Conservation (phyloP, 2,329 filamentous ascomycete species). For the Neopestalotiopsis clavispora region DNA sequence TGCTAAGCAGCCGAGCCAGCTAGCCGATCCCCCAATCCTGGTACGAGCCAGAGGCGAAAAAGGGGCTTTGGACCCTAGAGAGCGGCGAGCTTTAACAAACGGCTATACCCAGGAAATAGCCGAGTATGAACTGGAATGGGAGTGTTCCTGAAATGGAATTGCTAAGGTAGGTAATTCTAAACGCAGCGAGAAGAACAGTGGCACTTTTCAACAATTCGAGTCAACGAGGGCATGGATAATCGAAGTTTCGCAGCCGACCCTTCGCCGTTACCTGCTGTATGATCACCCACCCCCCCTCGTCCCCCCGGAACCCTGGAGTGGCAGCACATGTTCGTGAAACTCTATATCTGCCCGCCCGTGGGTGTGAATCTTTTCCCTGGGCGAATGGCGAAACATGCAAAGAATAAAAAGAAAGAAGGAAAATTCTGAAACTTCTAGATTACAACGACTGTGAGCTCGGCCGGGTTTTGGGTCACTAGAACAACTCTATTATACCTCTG, state of each 20-base stretch:
- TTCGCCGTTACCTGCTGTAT: neutral
- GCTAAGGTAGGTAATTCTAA: too few species aligned
- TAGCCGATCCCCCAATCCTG: neutral
- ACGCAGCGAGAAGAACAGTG: neutral
- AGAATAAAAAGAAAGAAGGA: too few species aligned
- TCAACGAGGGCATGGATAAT: neutral
- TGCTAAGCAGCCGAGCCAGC: neutral
- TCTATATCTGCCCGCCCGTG: neutral
- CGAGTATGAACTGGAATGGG: neutral
- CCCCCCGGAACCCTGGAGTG: neutral
- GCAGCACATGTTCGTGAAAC: neutral
- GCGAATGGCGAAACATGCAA: too few species aligned
- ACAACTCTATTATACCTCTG: neutral
- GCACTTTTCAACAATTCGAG: neutral
- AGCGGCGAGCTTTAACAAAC: neutral
- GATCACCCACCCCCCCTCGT: neutral
- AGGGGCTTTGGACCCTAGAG: neutral
- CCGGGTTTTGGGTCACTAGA: neutral
- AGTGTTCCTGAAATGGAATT: too few species aligned
- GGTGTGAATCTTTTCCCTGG: too few species aligned
- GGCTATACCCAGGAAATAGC: neutral
- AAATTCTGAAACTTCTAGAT: constrained; percentile 4
- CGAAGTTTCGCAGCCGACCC: neutral
- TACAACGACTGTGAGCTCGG: neutral
- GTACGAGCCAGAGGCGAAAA: neutral